Evolutionary conservation across 2,329 filamentous ascomycete genomes (phyloP), one percentile per base, ranked within the genome.

Genomic region (Byssothecium circinans): DNA sequence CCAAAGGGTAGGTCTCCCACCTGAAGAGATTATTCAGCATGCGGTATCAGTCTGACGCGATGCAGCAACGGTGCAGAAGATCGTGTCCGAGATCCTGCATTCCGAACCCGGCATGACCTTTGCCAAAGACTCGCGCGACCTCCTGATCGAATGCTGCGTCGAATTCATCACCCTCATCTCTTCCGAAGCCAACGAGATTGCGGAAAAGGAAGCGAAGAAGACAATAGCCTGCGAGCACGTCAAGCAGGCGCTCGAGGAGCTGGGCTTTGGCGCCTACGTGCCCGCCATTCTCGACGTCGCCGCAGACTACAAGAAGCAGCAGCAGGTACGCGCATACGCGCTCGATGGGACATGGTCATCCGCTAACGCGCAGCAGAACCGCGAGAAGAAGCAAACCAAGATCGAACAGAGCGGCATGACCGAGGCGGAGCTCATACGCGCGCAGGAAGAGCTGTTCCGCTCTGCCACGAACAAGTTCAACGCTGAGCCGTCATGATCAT

Each of bases 221-320:
- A 99, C 94, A 3, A 99, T 99, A 61, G 92, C 92, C 11, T 95
- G 90, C 71, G 94, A 99, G 65, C 94, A 99, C 75, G 95, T 99
- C 62, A 95, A 92, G 66, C 92, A 92, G 67, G 94, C 94, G 0
- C 81, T 99, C 34, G 88, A 92, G 62, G 89, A 95, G 63, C 82
- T 99, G 17, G 94, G 92, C 1, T 99, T 97, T 70, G 81, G 85
- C 8, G 91, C 96, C 61, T 99, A 97, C 67, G 88, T 99, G 6
- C 84, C 87, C 14, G 88, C 91, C 50, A 89, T 99, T 11, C 75
- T 91, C 46, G 88, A 90, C 58, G 90, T 94, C 8, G 91, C 91
- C 2, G 86, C 86, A 45, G 89, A 95, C 67, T 94, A 96, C 71
- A 96, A 95, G 73, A 91, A 95, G 68, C 85, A 88, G 43, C 84